Evolutionary conservation across 345 rosid genomes (phyloP).

Genomic region (Iberis pinnata): DNA sequence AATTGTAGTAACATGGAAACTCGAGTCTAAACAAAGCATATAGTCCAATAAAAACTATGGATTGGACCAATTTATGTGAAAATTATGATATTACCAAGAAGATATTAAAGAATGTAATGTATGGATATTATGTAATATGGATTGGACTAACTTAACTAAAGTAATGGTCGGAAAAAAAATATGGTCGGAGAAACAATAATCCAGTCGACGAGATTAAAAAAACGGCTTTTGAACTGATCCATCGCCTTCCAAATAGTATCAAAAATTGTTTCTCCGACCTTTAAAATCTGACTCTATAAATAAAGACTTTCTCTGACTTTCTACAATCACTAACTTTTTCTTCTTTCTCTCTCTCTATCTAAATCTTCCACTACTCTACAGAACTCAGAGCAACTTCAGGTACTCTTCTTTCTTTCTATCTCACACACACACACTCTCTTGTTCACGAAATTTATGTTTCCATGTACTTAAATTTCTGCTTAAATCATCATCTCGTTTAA

Average conservation of each 20-base stretch:
- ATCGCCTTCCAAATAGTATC: neutral
- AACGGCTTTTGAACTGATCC: constrained; percentile 19
- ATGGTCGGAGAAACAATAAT: no score
- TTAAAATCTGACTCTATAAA: constrained; percentile 1
- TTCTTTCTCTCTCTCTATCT: constrained; percentile 13
- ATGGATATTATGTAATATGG: no score
- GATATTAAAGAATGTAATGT: no score
- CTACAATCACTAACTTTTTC: constrained; percentile 6
- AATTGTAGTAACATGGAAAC: no score
- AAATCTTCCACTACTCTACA: constrained; percentile 1
- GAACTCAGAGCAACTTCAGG: constrained; percentile 14
- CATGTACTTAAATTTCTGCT: neutral
- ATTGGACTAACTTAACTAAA: no score
- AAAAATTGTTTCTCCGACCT: constrained; percentile 2
- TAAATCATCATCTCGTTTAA: constrained; percentile 3
- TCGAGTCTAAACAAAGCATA: no score
- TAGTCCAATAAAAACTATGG: no score
- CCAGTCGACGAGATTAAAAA: neutral
- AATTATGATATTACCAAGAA: no score
- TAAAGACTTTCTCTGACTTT: constrained; percentile 19
- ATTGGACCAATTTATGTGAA: no score
- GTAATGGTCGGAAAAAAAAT: no score
- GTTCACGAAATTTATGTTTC: neutral
- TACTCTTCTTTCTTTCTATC: constrained; percentile 7
- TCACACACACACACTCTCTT: no score